A percentile compares a stretch with the other conserved stretches of the same genome.
Evolutionary conservation across 805 yeast genomes (phyloP).

Genomic region (Wickerhamiella parazyma): DNA sequence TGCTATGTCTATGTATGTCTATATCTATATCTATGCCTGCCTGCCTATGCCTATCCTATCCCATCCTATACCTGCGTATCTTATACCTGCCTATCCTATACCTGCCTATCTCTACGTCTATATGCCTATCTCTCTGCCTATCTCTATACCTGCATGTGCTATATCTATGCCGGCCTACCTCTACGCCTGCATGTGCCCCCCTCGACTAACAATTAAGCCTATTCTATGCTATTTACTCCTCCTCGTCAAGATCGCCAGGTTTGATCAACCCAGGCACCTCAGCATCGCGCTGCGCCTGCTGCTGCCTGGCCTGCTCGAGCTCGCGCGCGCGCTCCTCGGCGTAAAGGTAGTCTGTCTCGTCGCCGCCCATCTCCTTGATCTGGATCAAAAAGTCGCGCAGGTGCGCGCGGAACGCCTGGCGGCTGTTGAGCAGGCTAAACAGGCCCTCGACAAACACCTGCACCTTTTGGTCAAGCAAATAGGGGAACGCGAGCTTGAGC

Average conservation of each 20-base stretch:
- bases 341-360: conserved; percentile 77
- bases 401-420: conserved; percentile 62
- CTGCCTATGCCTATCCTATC: no score
- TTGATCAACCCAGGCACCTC: conserved; percentile 87
- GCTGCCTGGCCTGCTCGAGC: conserved; percentile 47
- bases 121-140: no score
- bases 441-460: conserved; percentile 68
- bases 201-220: no score
- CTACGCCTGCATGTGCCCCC: no score
- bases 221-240: no score
- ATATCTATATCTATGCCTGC: no score
- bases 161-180: no score
- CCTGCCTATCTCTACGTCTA: no score
- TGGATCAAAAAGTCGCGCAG: conserved; percentile 93
- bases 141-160: no score
- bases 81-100: no score
- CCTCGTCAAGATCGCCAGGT: conserved; percentile 81
- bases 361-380: conserved; percentile 87
- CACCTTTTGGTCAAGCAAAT: conserved; percentile 71
- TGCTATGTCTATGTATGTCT: no score
- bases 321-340: conserved; percentile 86
- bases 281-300: conserved; percentile 68
- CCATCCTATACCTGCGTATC: no score
- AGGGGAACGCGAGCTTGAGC: conserved; percentile 83
- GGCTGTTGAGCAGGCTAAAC: conserved; percentile 54